Conservation (phyloP, 2,329 filamentous ascomycete species). For the Botrytis aclada region DNA sequence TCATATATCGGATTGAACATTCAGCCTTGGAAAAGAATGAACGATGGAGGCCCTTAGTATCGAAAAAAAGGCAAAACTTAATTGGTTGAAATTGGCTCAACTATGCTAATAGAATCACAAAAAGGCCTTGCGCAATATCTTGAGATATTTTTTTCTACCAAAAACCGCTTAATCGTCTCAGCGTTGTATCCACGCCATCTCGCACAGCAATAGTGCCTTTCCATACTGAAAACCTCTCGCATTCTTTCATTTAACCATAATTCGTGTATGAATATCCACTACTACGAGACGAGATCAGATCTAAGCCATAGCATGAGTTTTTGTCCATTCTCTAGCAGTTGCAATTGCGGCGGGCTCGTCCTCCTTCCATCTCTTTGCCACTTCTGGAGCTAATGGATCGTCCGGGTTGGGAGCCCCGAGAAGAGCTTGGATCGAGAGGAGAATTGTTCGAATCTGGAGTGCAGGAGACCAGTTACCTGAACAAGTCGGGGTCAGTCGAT, state of each 20-base stretch:
- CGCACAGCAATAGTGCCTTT: neutral
- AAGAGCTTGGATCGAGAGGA: constrained; percentile 96
- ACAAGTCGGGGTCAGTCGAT: constrained; percentile 23
- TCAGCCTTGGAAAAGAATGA: neutral
- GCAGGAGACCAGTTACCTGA: constrained; percentile 98
- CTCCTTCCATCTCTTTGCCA: constrained; percentile 97
- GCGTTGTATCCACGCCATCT: neutral
- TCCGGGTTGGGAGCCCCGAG: constrained; percentile 96
- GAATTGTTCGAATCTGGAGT: constrained; percentile 94
- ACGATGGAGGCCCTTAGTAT: neutral
- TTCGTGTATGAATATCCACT: neutral
- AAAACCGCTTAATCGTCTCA: neutral
- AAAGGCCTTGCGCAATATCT: neutral
- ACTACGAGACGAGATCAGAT: neutral
- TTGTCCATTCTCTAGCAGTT: constrained; percentile 90
- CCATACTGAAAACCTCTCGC: neutral
- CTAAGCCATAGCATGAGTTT: constrained; percentile 39
- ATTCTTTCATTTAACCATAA: constrained; percentile 13
- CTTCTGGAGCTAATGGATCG: constrained; percentile 95
- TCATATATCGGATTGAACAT: neutral
- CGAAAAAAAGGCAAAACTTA: neutral
- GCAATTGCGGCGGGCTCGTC: constrained; percentile 89
- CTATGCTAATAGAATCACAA: constrained; percentile 3
- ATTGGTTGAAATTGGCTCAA: neutral
- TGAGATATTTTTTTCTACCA: constrained; percentile 9